Evolutionary conservation across 306 rosid genomes (phyloP).

Genomic region (Pyrus pyrifolia): DNA sequence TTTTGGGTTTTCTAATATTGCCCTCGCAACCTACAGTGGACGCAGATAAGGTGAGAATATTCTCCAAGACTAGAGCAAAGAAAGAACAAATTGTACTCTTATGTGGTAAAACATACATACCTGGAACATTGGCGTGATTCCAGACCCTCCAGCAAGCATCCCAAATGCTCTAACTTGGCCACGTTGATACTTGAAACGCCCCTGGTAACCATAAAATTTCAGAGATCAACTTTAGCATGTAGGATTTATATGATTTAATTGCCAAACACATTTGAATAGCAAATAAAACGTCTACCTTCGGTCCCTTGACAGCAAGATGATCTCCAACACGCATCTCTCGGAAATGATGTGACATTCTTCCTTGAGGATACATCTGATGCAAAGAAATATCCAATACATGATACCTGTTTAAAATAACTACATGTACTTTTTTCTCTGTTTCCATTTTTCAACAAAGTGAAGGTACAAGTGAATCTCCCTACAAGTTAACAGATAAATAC

Average conservation of each 20-base stretch:
- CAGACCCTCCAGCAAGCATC: constrained; percentile 99
- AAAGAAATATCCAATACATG: constrained; percentile 1
- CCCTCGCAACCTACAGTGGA: constrained; percentile 71
- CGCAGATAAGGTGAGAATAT: neutral
- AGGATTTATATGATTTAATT: neutral
- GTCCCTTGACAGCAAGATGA: constrained; percentile 82
- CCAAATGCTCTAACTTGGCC: constrained; percentile 94
- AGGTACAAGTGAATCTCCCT: neutral
- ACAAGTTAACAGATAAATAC: constrained; percentile 19
- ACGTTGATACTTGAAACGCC: constrained; percentile 87
- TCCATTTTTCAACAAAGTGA: neutral
- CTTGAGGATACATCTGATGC: constrained; percentile 96
- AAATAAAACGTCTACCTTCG: constrained; percentile 54
- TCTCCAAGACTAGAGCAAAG: neutral
- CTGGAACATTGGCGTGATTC: constrained; percentile 99
- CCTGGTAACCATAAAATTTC: constrained; percentile 41
- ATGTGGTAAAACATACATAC: constrained; percentile 24
- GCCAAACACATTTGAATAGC: neutral
- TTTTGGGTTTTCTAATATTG: constrained; percentile 77
- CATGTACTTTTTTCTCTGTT: neutral
- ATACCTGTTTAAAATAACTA: constrained; percentile 11
- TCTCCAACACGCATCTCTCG: constrained; percentile 92
- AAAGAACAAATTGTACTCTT: neutral
- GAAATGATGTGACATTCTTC: constrained; percentile 99
- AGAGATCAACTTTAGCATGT: neutral